These are phyloP conservation scores for Ottelia alismoides DNA, from an alignment of 106 monocot genomes.

Conservation along the genomic window DNA sequence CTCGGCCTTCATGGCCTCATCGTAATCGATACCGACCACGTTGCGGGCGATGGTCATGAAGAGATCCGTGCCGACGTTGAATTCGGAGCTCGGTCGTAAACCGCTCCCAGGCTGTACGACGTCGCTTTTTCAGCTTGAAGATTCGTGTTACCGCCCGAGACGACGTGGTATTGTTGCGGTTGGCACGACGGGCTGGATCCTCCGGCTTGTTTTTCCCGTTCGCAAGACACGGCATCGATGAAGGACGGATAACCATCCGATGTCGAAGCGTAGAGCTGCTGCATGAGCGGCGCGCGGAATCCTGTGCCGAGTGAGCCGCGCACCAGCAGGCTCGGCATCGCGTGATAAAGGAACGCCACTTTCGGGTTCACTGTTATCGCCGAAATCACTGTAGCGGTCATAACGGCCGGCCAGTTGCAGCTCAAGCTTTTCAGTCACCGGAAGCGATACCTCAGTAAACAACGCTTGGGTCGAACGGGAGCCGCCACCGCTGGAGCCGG, in stretches of 20 bases:
- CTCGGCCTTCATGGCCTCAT: background rate
- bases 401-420: background rate
- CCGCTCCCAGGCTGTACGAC: background rate
- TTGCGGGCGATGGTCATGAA: background rate
- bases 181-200: background rate
- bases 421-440: background rate
- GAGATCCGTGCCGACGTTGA: background rate
- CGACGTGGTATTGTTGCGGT: background rate
- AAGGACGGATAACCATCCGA: background rate
- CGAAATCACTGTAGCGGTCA: background rate
- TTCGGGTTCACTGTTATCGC: background rate
- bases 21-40: background rate
- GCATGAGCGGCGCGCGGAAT: background rate
- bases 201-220: too few species aligned
- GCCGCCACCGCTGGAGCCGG: background rate
- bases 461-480: background rate
- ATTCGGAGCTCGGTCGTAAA: background rate
- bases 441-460: background rate
- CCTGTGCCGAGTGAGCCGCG: background rate
- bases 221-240: background rate
- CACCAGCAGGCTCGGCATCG: background rate
- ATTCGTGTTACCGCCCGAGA: background rate
- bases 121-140: background rate
- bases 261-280: background rate
- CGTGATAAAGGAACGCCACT: background rate